phyloP scores from a whole-genome alignment of 495 filamentous ascomycete species.

The Venustampulla echinocandica region DNA sequence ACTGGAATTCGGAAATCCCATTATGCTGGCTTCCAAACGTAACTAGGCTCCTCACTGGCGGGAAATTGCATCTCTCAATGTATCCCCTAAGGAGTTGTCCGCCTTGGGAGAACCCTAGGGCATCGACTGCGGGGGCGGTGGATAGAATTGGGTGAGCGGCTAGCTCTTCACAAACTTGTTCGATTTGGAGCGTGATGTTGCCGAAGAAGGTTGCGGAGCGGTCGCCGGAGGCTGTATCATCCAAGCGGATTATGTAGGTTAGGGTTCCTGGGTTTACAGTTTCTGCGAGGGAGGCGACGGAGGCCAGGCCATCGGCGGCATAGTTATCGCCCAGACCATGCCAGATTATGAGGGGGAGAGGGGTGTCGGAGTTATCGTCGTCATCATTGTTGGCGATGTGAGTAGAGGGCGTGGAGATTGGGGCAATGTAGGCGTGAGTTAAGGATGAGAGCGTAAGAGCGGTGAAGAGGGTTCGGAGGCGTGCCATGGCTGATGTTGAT shows the following conservation, averaged over 20 bases:
- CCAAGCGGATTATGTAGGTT: slow-evolving; percentile 72
- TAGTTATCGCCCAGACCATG: slow-evolving; percentile 66
- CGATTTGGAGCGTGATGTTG: slow-evolving; percentile 75
- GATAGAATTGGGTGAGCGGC: slow-evolving; percentile 68
- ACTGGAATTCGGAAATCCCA: slow-evolving; percentile 76
- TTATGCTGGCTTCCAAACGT: slow-evolving; percentile 94
- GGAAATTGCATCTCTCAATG: slow-evolving; percentile 79
- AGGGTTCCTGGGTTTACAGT: slow-evolving; percentile 71
- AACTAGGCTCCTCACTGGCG: slow-evolving; percentile 71
- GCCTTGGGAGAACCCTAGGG: slow-evolving; percentile 89
- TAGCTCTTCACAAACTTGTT: slow-evolving; percentile 71
- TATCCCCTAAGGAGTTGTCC: slow-evolving; percentile 94
- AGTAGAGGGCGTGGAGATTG: slow-evolving; percentile 11
- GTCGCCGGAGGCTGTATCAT: slow-evolving; percentile 54
- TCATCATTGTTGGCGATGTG: not conserved
- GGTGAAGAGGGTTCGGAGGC: slow-evolving; percentile 12
- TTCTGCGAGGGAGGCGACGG: slow-evolving; percentile 59
- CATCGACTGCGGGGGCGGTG: slow-evolving; percentile 75
- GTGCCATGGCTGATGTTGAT: slow-evolving; percentile 14
- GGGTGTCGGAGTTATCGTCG: slow-evolving; percentile 39
- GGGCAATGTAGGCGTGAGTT: slow-evolving; percentile 18
- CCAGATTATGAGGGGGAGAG: slow-evolving; percentile 87
- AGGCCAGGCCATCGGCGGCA: slow-evolving; percentile 60
- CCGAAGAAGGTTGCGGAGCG: slow-evolving; percentile 82
- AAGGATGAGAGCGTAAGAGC: slow-evolving; percentile 13